These are phyloP conservation scores for Chloris gayana DNA, from an alignment of 176 grass and related monocot genomes.

Conservation along the genomic window DNA sequence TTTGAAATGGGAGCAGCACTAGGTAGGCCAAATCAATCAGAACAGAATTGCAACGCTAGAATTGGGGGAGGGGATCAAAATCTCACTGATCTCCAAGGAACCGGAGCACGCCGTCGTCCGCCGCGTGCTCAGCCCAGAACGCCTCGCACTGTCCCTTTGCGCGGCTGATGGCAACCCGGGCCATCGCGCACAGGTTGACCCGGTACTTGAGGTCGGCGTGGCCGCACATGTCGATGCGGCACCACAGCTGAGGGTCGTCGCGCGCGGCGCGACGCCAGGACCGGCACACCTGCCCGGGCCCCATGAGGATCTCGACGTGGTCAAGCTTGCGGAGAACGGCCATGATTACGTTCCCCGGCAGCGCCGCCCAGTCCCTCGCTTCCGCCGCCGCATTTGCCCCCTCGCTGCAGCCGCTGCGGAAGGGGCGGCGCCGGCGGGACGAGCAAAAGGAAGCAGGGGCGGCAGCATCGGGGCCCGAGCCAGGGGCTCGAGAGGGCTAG, in stretches of 20 bases:
- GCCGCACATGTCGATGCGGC: constrained; percentile 22
- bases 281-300: constrained; percentile 6
- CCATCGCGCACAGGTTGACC: background rate
- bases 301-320: background rate
- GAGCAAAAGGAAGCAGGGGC: background rate
- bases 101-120: constrained; percentile 20
- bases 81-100: constrained; percentile 40
- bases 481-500: background rate
- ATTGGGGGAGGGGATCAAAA: too few species aligned
- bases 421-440: background rate
- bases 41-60: background rate
- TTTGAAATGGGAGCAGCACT: background rate
- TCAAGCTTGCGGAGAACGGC: background rate
- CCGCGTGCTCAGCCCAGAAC: constrained; percentile 36
- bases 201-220: constrained; percentile 4
- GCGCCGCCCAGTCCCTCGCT: background rate
- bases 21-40: too few species aligned
- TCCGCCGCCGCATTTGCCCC: too few species aligned
- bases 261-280: constrained; percentile 12
- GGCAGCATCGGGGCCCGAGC: background rate
- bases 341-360: background rate
- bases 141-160: constrained; percentile 37
- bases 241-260: constrained; percentile 13
- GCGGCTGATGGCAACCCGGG: constrained; percentile 33
- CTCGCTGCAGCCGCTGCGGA: background rate